phyloP scores from a whole-genome alignment of 1,284 basidiomycete species.

The Ganoderma meredithae region DNA sequence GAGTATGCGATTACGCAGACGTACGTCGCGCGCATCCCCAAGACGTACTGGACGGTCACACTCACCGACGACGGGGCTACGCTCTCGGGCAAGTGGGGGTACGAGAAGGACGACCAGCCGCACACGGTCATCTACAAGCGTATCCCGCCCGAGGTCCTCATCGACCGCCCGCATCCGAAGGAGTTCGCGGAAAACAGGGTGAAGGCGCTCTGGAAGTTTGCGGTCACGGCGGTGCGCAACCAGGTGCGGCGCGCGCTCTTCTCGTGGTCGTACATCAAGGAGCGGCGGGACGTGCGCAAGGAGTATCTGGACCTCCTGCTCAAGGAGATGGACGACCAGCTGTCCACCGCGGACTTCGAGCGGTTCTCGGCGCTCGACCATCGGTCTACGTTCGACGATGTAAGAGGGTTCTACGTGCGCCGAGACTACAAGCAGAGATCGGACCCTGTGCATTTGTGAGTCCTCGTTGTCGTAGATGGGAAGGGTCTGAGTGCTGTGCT shows the following conservation, averaged over 20 bases:
- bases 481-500: neutral
- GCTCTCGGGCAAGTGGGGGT: slow-evolving; percentile 27
- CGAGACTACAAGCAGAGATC: slow-evolving; percentile 7
- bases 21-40: slow-evolving; percentile 19
- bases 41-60: slow-evolving; percentile 16
- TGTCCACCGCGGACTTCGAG: slow-evolving; percentile 14
- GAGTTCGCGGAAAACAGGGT: slow-evolving; percentile 10
- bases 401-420: slow-evolving; percentile 12
- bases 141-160: slow-evolving; percentile 17
- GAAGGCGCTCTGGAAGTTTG: slow-evolving; percentile 24
- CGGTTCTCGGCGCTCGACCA: slow-evolving; percentile 21
- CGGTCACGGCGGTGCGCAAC: slow-evolving; percentile 10
- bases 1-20: slow-evolving; percentile 23
- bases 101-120: slow-evolving; percentile 11
- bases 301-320: slow-evolving; percentile 21
- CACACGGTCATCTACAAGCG: slow-evolving; percentile 23
- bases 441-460: slow-evolving; percentile 8
- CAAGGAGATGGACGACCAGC: slow-evolving; percentile 13
- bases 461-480: neutral
- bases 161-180: slow-evolving; percentile 14
- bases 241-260: slow-evolving; percentile 23
- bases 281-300: slow-evolving; percentile 20
- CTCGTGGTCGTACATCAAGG: slow-evolving; percentile 27
- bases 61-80: slow-evolving; percentile 24
- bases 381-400: slow-evolving; percentile 14